Conservation (phyloP, 2,329 filamentous ascomycete species). For the Fusarium beomiforme region DNA sequence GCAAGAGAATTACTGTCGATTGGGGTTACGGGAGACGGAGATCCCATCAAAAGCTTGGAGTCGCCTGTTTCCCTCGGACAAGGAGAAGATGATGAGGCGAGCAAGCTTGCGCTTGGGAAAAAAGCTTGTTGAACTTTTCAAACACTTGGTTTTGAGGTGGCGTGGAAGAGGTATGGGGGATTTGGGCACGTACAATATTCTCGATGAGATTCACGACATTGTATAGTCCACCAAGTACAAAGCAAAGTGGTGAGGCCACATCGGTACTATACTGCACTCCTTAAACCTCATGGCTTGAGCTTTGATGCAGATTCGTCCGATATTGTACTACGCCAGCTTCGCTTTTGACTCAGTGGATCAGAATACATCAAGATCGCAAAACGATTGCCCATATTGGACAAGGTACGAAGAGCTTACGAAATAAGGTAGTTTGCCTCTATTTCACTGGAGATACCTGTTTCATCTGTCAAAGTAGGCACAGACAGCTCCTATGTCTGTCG, state of each 20-base stretch:
- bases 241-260: neutral
- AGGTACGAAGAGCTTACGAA: too few species aligned
- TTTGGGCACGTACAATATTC: slow-evolving; percentile 59
- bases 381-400: too few species aligned
- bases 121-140: slow-evolving; percentile 42
- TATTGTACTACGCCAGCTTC: too few species aligned
- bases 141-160: slow-evolving; percentile 45
- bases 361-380: too few species aligned
- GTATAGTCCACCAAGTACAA: slow-evolving; percentile 43
- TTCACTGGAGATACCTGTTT: too few species aligned
- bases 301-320: too few species aligned
- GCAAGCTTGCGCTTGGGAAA: slow-evolving; percentile 47
- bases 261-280: too few species aligned
- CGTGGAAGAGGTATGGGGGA: slow-evolving; percentile 47
- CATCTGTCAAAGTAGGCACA: too few species aligned
- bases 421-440: too few species aligned
- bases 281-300: too few species aligned
- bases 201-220: slow-evolving; percentile 57
- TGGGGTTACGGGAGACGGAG: slow-evolving; percentile 12
- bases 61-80: slow-evolving; percentile 58
- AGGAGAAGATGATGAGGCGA: slow-evolving; percentile 52
- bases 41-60: slow-evolving; percentile 6
- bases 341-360: too few species aligned
- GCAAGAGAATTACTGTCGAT: slow-evolving; percentile 45
- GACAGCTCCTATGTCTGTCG: too few species aligned